Evolutionary conservation across 1,284 basidiomycete genomes (phyloP).

Genomic region (Moniliophthora roreri): DNA sequence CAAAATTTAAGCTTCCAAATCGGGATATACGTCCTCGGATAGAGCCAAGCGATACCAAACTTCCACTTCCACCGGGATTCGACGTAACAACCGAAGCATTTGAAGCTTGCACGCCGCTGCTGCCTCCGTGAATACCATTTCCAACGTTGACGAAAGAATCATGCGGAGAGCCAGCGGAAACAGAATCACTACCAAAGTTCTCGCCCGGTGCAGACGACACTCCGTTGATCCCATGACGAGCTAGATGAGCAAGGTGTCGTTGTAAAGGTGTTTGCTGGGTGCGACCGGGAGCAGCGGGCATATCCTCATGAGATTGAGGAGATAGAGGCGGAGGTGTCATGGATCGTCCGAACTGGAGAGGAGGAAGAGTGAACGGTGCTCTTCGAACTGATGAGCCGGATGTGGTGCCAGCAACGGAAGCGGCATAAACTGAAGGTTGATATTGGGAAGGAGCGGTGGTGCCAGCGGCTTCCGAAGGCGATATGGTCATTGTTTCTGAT

Average conservation of each 20-base stretch:
- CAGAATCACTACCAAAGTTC: conserved; percentile 50
- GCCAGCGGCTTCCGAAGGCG: conserved; percentile 28
- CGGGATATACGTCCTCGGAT: conserved; percentile 67
- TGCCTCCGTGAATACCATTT: conserved; percentile 32
- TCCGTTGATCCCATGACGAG: conserved; percentile 77
- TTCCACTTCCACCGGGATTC: conserved; percentile 54
- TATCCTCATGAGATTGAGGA: conserved; percentile 37
- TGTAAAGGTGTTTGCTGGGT: conserved; percentile 73
- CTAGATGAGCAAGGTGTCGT: conserved; percentile 72
- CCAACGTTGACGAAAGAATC: conserved; percentile 71
- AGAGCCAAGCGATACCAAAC: conserved; percentile 48
- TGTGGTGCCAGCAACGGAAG: conserved; percentile 41
- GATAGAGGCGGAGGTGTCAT: conserved; percentile 46
- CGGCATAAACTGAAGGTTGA: conserved; percentile 43
- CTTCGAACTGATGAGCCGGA: conserved; percentile 42
- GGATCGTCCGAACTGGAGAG: conserved; percentile 47
- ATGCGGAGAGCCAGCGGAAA: conserved; percentile 64
- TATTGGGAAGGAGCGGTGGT: conserved; percentile 34
- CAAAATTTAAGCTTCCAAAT: conserved; percentile 71
- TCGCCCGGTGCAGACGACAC: conserved; percentile 74
- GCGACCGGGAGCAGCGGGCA: conserved; percentile 26
- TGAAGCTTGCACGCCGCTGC: conserved; percentile 41
- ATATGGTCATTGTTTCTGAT: conserved; percentile 36
- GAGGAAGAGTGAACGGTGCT: conserved; percentile 40
- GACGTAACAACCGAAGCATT: conserved; percentile 51